phyloP scores from a whole-genome alignment of 768 basidiomycete genomes.

The Termitomyces sp. region DNA sequence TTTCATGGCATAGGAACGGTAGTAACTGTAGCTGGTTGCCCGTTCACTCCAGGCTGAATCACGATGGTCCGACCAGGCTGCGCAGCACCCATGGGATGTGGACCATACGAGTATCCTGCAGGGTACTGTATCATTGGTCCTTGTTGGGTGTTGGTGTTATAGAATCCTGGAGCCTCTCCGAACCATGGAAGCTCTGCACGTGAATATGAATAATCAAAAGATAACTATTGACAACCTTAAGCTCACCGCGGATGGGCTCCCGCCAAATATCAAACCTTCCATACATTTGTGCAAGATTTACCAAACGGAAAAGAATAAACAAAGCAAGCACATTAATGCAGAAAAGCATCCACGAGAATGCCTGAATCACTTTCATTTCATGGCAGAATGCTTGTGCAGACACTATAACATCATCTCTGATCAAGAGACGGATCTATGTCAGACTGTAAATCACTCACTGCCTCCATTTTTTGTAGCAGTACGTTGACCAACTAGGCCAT shows the following conservation, averaged over 20 bases:
- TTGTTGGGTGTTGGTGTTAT: constrained; percentile 36
- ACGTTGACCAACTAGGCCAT: constrained; percentile 33
- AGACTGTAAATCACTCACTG: constrained; percentile 32
- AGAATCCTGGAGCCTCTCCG: constrained; percentile 63
- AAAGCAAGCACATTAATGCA: constrained; percentile 40
- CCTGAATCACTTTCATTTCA: constrained; percentile 75
- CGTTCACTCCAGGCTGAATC: constrained; percentile 61
- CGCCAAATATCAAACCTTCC: constrained; percentile 51
- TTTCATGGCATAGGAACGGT: constrained; percentile 41
- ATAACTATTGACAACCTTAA: constrained; percentile 1
- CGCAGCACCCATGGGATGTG: constrained; percentile 34
- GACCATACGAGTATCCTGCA: constrained; percentile 22
- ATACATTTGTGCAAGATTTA: constrained; percentile 46
- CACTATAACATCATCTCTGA: constrained; percentile 31
- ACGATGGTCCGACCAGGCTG: constrained; percentile 56
- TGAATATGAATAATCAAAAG: background rate
- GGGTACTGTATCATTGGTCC: constrained; percentile 21
- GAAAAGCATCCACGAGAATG: constrained; percentile 75
- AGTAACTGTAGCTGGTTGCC: constrained; percentile 53
- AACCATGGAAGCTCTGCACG: constrained; percentile 70
- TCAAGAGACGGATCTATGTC: background rate
- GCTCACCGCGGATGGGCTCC: constrained; percentile 48
- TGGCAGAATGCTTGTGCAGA: constrained; percentile 57
- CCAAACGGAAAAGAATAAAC: constrained; percentile 49
- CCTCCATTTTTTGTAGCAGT: constrained; percentile 46